A percentile compares a stretch with the other conserved stretches of the same genome.
These are phyloP conservation scores for Cardamine chenopodiifolia DNA, from an alignment of 345 rosid genomes.

Conservation along the genomic window DNA sequence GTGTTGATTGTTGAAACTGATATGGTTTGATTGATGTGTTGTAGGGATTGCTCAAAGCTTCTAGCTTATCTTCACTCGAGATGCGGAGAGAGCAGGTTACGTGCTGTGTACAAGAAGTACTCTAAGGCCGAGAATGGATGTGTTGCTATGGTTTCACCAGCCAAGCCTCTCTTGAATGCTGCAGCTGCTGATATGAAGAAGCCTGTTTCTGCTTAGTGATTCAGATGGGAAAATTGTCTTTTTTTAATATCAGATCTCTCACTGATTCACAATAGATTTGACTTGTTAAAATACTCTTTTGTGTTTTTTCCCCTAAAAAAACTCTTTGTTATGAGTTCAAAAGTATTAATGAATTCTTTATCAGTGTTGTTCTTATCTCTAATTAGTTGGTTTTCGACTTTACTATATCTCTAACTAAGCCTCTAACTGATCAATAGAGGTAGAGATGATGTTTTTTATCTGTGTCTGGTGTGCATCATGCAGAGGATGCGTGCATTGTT, in stretches of 20 bases:
- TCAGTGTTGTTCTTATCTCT: background rate
- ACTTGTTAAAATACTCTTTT: background rate
- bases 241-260: constrained; percentile 38
- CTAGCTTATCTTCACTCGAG: constrained; percentile 56
- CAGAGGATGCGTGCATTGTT: background rate
- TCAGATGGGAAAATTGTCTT: background rate
- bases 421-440: background rate
- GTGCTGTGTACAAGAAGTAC: constrained; percentile 66
- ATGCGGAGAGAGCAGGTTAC: constrained; percentile 65
- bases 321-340: constrained; percentile 14
- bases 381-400: background rate
- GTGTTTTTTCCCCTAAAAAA: background rate
- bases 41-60: constrained; percentile 73
- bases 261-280: constrained; percentile 29
- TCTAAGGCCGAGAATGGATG: constrained; percentile 55
- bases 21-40: background rate
- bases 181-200: constrained; percentile 30
- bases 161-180: constrained; percentile 46
- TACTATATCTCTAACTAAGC: background rate
- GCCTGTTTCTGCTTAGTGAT: constrained; percentile 33
- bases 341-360: constrained; percentile 21
- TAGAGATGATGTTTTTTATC: background rate
- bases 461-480: background rate
- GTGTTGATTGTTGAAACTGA: background rate
- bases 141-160: constrained; percentile 68